A percentile compares a stretch with the other conserved stretches of the same genome.
Evolutionary conservation across 116 monocot genomes (phyloP).

Genomic region (Iris pallida): DNA sequence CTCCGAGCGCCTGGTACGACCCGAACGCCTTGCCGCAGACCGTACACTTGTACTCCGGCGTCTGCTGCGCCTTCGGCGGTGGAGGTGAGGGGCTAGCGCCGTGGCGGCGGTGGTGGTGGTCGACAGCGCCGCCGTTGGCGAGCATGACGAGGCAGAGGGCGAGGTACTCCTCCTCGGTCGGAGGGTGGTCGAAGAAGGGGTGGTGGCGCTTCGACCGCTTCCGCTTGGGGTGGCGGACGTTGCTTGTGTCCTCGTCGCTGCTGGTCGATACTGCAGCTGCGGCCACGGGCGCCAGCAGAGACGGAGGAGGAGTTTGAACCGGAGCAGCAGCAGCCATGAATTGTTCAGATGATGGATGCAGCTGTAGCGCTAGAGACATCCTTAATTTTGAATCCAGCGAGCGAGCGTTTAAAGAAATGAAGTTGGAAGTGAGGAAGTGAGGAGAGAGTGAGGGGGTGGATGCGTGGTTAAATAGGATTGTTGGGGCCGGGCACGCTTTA

Average conservation of each 20-base stretch:
- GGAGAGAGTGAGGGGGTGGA: too few relatives aligned
- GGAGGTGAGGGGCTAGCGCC: background rate
- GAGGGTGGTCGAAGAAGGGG: constrained; percentile 41
- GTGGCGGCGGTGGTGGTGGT: background rate
- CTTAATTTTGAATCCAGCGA: too few relatives aligned
- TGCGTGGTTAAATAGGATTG: too few relatives aligned
- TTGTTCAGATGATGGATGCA: too few relatives aligned
- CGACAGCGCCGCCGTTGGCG: constrained; percentile 26
- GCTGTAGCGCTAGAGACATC: too few relatives aligned
- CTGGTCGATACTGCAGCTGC: too few relatives aligned
- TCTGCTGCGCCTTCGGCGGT: background rate
- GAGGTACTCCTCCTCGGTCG: constrained; percentile 67
- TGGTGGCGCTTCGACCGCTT: constrained; percentile 47
- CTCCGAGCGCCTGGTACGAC: constrained; percentile 85
- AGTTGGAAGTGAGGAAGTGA: too few relatives aligned
- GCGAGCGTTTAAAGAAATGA: too few relatives aligned
- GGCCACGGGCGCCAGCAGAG: too few relatives aligned
- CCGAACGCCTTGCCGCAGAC: constrained; percentile 66
- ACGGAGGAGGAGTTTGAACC: too few relatives aligned
- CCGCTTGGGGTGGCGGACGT: constrained; percentile 6
- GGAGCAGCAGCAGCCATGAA: too few relatives aligned
- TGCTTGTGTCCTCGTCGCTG: background rate
- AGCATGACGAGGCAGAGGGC: constrained; percentile 81
- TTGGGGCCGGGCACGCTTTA: too few relatives aligned
- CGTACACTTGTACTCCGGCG: constrained; percentile 37